Conservation (phyloP, 2,329 filamentous ascomycete species). For the Colletotrichum scovillei region DNA sequence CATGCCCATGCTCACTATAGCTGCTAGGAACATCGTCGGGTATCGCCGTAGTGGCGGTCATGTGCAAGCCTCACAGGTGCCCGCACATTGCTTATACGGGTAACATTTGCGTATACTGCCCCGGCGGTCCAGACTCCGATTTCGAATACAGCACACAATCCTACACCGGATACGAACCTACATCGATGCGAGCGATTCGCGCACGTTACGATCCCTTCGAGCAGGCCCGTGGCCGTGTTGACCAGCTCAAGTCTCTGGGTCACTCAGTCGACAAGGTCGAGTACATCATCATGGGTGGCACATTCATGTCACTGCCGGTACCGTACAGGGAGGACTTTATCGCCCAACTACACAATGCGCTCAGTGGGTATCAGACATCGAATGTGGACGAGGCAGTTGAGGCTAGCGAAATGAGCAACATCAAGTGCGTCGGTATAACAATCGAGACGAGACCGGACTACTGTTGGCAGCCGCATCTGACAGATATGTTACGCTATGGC, state of each 20-base stretch:
- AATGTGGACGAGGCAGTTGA: conserved; percentile 96
- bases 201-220: conserved; percentile 98
- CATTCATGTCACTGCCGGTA: conserved; percentile 95
- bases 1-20: not conserved
- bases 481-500: conserved; percentile 96
- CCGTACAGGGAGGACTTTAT: conserved; percentile 95
- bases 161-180: conserved; percentile 98
- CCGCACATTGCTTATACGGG: conserved; percentile 98
- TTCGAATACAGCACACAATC: conserved; percentile 99
- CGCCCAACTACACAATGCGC: conserved; percentile 93
- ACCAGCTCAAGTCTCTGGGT: conserved; percentile 94
- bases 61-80: conserved; percentile 99
- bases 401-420: conserved; percentile 94
- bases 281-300: conserved; percentile 99
- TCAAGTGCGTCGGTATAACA: conserved; percentile 98
- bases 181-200: conserved; percentile 97
- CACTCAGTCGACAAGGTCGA: conserved; percentile 99
- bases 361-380: conserved; percentile 93
- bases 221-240: conserved; percentile 93
- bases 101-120: conserved; percentile 99
- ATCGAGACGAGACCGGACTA: conserved; percentile 98
- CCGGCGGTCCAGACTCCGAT: conserved; percentile 95
- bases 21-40: conserved; percentile 85
- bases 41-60: conserved; percentile 97
- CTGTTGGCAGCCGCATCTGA: conserved; percentile 93